phyloP scores from a whole-genome alignment of 106 monocot species.

The Acorus gramineus region DNA sequence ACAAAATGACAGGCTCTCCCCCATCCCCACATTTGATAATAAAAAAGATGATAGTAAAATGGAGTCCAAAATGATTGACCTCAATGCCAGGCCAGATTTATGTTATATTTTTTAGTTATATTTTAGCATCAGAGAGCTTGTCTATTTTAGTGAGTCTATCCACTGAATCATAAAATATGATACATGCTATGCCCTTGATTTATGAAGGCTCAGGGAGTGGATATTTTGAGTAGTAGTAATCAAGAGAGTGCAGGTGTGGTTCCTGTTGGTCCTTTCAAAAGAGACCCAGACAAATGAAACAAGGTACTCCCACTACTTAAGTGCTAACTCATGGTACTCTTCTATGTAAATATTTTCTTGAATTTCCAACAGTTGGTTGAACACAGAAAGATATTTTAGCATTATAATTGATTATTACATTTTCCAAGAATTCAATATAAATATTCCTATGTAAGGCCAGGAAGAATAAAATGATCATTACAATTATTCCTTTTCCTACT shows the following conservation, averaged over 20 bases:
- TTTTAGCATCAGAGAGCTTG: neutral
- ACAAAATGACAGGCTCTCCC: conserved; percentile 19
- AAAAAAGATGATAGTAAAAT: conserved; percentile 19
- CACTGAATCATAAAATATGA: neutral
- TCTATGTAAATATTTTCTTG: no score
- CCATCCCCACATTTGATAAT: conserved; percentile 12
- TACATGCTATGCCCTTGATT: neutral
- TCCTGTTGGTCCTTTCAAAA: conserved; percentile 14
- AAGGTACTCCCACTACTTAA: no score
- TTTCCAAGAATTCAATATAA: no score
- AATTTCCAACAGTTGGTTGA: no score
- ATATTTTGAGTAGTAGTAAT: conserved; percentile 8
- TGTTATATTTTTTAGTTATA: no score
- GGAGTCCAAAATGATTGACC: conserved; percentile 72
- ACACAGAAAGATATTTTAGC: no score
- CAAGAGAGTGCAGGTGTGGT: conserved; percentile 27
- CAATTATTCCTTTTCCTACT: no score
- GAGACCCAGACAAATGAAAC: conserved; percentile 2
- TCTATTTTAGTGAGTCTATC: neutral
- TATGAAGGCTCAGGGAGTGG: conserved; percentile 12
- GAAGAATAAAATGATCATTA: no score
- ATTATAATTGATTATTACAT: no score
- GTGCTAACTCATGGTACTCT: no score
- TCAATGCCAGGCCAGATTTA: conserved; percentile 79
- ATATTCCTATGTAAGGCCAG: no score